Conservation (phyloP, 805 yeast species). For the Kodamaea neixiangensis region DNA sequence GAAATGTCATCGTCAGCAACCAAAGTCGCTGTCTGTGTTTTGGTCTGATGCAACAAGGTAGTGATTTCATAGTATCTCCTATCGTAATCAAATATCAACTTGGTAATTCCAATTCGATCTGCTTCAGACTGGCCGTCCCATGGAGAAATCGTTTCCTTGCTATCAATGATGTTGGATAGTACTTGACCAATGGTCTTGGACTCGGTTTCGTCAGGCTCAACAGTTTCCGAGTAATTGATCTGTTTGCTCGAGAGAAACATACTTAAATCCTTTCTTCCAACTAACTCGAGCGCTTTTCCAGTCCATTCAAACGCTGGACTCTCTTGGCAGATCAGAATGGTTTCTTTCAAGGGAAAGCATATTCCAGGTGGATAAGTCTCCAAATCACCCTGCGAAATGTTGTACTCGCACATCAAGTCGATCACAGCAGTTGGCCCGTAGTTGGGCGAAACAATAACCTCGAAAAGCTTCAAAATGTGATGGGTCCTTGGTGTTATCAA, state of each 20-base stretch:
- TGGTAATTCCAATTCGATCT: constrained; percentile 66
- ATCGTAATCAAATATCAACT: constrained; percentile 73
- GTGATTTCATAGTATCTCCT: constrained; percentile 78
- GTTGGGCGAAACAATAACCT: constrained; percentile 55
- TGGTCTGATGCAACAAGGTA: constrained; percentile 67
- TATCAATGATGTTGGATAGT: constrained; percentile 39
- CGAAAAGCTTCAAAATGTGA: constrained; percentile 60
- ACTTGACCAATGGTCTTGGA: constrained; percentile 42
- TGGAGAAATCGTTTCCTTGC: constrained; percentile 49
- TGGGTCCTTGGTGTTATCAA: constrained; percentile 67
- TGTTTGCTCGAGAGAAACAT: constrained; percentile 21
- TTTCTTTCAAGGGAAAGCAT: constrained; percentile 63
- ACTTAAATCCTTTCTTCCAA: constrained; percentile 68
- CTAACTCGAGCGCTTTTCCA: constrained; percentile 49
- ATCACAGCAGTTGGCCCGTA: constrained; percentile 57
- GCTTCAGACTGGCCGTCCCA: constrained; percentile 75
- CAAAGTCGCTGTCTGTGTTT: constrained; percentile 54
- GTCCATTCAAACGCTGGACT: constrained; percentile 52
- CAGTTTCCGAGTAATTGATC: constrained; percentile 1
- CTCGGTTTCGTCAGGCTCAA: neutral
- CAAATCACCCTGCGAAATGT: constrained; percentile 50
- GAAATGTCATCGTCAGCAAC: constrained; percentile 39
- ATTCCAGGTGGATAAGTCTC: constrained; percentile 78
- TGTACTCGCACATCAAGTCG: constrained; percentile 59
- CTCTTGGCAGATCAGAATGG: constrained; percentile 55